Evolutionary conservation across 139 green algal species (phyloP), one percentile per base, ranked within the genome.

Genomic region (Pleodorina starrii): DNA sequence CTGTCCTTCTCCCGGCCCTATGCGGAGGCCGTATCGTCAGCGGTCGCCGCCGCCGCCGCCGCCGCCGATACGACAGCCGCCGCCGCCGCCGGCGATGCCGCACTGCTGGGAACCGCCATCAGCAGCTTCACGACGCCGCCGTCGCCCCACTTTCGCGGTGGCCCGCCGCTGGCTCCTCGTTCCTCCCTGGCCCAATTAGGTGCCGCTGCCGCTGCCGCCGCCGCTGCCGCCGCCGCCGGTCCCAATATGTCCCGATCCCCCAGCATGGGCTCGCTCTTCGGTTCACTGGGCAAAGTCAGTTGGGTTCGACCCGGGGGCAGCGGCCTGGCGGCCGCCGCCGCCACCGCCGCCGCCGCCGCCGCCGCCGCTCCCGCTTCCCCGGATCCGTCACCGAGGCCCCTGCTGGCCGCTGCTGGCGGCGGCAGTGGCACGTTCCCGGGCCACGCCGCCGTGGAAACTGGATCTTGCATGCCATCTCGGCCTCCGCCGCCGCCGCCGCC

Each of bases 1-100:
- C 63, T 87, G 42, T 38, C 60, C 42, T 77, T 87, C 57, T 74
- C 79, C 14, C 79, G 79, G 10, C 79, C 79, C 0, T 86, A 86
- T 57, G 27, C 57, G 19, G 38, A 5, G 14, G 77, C 79, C 11
- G 38, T 32, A 32, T 11, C n/a, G 16, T 25, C 79, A 5, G 51
- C 72, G 3, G 72, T 1, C 23, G 43, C 40, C 77, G 54, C 10
- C 17, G 7, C 51, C 5, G 51, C 77, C 1, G 77, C 35, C 51
- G 51, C 16, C 68, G 17, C 12, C 68, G 68, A 29, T 66, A 12
- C 68, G 35, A 19, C 40, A 73, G 29, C 63, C 19, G 12, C 63
- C 63, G n/a, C 63, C 10, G 63, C 29, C 10, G 29, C 63, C 7
- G 63, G 12, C 29, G 29, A 25, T 73, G 63, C 63, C 29, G 29